These are phyloP conservation scores for Fusarium oligoseptatum DNA, from an alignment of 2,329 filamentous ascomycete species.

Conservation along the genomic window DNA sequence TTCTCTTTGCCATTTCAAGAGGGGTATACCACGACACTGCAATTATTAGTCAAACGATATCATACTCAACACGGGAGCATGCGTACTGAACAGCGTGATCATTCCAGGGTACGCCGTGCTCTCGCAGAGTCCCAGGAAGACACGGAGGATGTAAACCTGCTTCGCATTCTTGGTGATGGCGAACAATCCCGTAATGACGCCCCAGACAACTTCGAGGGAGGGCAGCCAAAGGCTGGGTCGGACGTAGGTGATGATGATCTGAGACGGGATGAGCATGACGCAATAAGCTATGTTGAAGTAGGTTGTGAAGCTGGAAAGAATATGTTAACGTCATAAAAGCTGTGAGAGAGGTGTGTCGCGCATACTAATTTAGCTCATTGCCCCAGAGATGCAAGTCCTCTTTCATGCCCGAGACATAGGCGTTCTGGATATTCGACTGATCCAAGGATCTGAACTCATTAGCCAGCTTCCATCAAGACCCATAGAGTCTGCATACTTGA, in stretches of 20 bases:
- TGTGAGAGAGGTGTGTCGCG: background rate
- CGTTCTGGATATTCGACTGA: constrained; percentile 53
- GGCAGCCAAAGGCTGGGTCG: constrained; percentile 56
- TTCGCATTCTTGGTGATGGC: constrained; percentile 51
- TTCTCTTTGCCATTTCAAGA: constrained; percentile 39
- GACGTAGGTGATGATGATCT: constrained; percentile 55
- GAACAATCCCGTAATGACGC: constrained; percentile 45
- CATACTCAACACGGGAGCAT: background rate
- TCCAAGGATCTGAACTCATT: constrained; percentile 42
- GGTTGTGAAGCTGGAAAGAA: constrained; percentile 50
- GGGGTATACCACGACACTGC: constrained; percentile 31
- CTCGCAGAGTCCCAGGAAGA: constrained; percentile 56
- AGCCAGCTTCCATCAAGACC: background rate
- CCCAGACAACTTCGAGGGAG: constrained; percentile 50
- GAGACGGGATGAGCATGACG: constrained; percentile 57
- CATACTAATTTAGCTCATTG: constrained; percentile 27
- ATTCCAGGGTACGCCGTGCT: constrained; percentile 54
- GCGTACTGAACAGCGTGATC: constrained; percentile 51
- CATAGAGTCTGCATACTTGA: constrained; percentile 7
- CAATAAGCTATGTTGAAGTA: constrained; percentile 72
- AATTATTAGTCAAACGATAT: background rate
- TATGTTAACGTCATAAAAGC: background rate
- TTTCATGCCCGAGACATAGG: constrained; percentile 58
- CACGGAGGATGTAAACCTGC: constrained; percentile 54
- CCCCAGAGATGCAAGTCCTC: constrained; percentile 51